Conservation (phyloP, 2,329 filamentous ascomycete species). For the Plectosphaerella sp. region DNA sequence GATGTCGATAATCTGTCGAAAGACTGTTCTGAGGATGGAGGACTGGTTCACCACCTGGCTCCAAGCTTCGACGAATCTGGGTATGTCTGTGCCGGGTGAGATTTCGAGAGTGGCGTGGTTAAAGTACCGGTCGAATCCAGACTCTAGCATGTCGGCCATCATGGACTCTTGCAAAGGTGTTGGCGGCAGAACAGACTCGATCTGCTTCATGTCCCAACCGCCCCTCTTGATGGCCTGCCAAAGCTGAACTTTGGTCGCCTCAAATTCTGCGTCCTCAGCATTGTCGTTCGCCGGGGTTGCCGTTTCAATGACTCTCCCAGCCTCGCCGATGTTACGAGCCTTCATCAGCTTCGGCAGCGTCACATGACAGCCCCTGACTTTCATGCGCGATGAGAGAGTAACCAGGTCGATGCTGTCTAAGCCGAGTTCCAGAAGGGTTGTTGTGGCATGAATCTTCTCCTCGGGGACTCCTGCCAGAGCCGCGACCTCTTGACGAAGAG, state of each 20-base stretch:
- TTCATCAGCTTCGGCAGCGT: constrained; percentile 76
- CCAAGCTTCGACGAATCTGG: constrained; percentile 59
- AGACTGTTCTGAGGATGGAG: constrained; percentile 72
- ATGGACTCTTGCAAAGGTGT: constrained; percentile 86
- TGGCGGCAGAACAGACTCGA: constrained; percentile 64
- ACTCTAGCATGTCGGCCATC: constrained; percentile 75
- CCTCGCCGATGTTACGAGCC: constrained; percentile 53
- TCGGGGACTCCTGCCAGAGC: constrained; percentile 50
- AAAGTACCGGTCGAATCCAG: constrained; percentile 72
- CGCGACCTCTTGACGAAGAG: constrained; percentile 60
- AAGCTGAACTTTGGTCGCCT: constrained; percentile 26
- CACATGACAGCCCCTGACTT: constrained; percentile 52
- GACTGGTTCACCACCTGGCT: constrained; percentile 50
- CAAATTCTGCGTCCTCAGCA: neutral
- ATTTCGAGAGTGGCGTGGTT: constrained; percentile 76
- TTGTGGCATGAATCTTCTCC: constrained; percentile 48
- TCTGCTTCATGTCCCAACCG: constrained; percentile 27
- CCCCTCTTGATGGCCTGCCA: constrained; percentile 28
- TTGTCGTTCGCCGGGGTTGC: neutral
- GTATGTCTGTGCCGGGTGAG: constrained; percentile 45
- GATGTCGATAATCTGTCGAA: constrained; percentile 61
- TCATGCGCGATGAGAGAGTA: constrained; percentile 72
- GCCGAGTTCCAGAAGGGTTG: constrained; percentile 75
- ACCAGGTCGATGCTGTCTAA: constrained; percentile 92
- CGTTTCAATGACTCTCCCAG: neutral